These are phyloP conservation scores for Colletotrichum tamarilloi DNA, from an alignment of 2,329 filamentous ascomycete genomes.

Conservation along the genomic window DNA sequence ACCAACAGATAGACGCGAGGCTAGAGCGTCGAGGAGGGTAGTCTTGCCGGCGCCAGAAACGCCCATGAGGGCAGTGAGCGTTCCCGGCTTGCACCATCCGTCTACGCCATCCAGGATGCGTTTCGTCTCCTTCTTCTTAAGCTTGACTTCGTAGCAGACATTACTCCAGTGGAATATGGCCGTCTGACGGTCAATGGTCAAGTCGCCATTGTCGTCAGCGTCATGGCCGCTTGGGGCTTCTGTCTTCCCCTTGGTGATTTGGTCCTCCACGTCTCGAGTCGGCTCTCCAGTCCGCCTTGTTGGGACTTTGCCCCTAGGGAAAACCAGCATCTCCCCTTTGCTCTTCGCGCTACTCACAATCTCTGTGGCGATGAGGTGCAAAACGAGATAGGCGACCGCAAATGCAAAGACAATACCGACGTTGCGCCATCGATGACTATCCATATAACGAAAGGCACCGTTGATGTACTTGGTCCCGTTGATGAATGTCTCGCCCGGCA, in stretches of 20 bases:
- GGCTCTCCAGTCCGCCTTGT: not conserved
- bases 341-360: conserved; percentile 19
- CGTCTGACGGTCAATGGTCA: conserved; percentile 56
- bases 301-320: conserved; percentile 18
- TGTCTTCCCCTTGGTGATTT: conserved; percentile 13
- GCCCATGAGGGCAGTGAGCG: conserved; percentile 78
- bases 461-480: conserved; percentile 24
- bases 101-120: conserved; percentile 78
- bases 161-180: conserved; percentile 79
- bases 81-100: conserved; percentile 81
- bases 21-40: conserved; percentile 78
- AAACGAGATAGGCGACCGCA: not conserved
- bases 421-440: conserved; percentile 23
- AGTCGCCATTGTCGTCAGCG: conserved; percentile 35
- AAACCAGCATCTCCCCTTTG: conserved; percentile 31
- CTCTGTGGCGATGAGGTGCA: conserved; percentile 28
- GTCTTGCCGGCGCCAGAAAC: conserved; percentile 82
- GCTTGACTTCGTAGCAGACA: conserved; percentile 80
- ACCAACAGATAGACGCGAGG: conserved; percentile 79
- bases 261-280: conserved; percentile 13
- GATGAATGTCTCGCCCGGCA: conserved; percentile 8
- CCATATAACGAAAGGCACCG: conserved; percentile 15
- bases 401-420: conserved; percentile 29
- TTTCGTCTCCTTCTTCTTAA: conserved; percentile 68
- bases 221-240: not conserved